Evolutionary conservation across 306 rosid species (phyloP).

Genomic region (Fagus crenata): DNA sequence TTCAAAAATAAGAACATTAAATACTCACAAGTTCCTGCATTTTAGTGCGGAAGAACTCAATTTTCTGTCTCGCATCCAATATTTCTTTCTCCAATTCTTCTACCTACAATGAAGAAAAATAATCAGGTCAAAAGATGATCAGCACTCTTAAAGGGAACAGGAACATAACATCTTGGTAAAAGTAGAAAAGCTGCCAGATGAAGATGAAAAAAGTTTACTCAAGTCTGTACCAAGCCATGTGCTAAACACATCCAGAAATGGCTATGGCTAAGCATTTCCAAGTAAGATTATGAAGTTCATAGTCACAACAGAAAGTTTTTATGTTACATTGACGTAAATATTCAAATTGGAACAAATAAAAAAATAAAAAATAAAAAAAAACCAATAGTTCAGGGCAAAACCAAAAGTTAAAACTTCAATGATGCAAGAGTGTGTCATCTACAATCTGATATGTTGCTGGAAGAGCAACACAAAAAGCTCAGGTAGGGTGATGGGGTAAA

Average conservation of each 20-base stretch:
- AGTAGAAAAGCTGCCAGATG: background rate
- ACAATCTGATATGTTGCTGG: background rate
- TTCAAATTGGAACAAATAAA: background rate
- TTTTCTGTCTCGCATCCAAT: constrained; percentile 73
- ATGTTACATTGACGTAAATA: background rate
- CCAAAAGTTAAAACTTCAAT: background rate
- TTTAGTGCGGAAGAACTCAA: constrained; percentile 68
- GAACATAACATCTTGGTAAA: background rate
- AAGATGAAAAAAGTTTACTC: background rate
- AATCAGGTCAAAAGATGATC: constrained; percentile 19
- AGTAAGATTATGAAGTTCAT: background rate
- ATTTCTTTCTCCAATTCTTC: constrained; percentile 90
- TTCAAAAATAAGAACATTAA: constrained; percentile 26
- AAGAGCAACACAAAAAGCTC: background rate
- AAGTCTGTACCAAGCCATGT: background rate
- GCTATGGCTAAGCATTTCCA: constrained; percentile 1
- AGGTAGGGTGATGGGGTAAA: background rate
- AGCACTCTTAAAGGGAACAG: background rate
- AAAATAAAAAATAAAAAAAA: no score
- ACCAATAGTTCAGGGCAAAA: background rate
- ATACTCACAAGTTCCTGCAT: constrained; percentile 98
- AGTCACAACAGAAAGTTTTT: background rate
- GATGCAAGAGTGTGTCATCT: background rate
- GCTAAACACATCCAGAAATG: constrained; percentile 23
- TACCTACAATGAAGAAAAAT: constrained; percentile 60